phyloP scores from a whole-genome alignment of 768 basidiomycete genomes.

The Crepidotus variabilis region DNA sequence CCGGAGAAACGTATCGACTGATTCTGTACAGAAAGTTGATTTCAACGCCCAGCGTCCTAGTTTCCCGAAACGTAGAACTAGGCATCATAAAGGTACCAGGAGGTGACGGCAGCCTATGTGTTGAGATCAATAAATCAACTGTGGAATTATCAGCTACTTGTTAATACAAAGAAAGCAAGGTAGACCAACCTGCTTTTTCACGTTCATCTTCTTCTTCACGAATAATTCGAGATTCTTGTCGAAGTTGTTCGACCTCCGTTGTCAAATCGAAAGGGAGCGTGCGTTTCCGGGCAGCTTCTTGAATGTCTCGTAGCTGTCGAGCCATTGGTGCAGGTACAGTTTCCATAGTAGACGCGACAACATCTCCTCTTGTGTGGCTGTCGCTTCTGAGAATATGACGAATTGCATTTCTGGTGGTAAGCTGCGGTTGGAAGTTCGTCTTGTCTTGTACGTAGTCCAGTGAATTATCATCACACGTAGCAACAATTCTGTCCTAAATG shows the following conservation, averaged over 20 bases:
- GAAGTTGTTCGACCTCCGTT: background rate
- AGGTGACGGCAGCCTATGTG: constrained; percentile 38
- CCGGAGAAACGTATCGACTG: constrained; percentile 67
- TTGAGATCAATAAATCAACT: constrained; percentile 41
- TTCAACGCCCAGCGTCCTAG: constrained; percentile 32
- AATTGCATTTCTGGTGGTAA: constrained; percentile 72
- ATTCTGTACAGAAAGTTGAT: constrained; percentile 47
- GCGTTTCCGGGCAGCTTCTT: background rate
- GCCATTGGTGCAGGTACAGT: background rate
- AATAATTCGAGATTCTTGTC: background rate
- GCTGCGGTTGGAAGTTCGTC: constrained; percentile 71
- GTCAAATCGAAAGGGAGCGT: background rate
- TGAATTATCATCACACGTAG: constrained; percentile 63
- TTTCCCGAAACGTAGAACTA: constrained; percentile 23
- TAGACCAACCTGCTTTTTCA: no score
- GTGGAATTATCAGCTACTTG: constrained; percentile 6
- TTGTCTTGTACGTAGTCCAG: constrained; percentile 62
- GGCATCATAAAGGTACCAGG: constrained; percentile 49
- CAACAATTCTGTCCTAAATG: constrained; percentile 72
- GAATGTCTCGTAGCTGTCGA: background rate
- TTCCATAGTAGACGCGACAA: no score
- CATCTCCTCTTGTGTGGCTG: background rate
- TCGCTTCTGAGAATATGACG: constrained; percentile 34
- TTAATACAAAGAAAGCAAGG: no score
- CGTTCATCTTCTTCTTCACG: background rate